Evolutionary conservation across 2,329 filamentous ascomycete genomes (phyloP), one percentile per base, ranked within the genome.

Genomic region (Dryadomyces sulphureus): DNA sequence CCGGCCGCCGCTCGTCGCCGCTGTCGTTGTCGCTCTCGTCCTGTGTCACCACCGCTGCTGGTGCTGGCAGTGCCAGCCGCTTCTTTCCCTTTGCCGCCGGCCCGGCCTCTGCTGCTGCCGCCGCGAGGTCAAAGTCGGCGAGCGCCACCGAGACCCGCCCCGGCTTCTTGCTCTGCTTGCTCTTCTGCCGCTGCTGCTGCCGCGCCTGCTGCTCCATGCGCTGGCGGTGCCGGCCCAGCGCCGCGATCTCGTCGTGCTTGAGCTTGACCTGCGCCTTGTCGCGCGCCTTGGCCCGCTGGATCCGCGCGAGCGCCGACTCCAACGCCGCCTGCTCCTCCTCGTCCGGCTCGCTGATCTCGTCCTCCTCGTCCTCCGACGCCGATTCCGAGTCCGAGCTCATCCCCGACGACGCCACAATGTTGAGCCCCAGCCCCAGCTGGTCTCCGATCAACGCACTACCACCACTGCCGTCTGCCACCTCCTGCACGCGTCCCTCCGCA

Each of bases 201-300:
- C 59, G 51, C 45, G 68, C 64, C 35, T 65, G 64, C 30, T 67
- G 66, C 53, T 72, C 67, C 55, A 78, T 65, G 48, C 80, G 75
- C 59, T 78, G 75, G 51, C 74, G 66, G 55, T 73, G 70, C 51
- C 79, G 75, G 58, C 90, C 82, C 54, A 94, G 70, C 41, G 87
- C 88, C 50, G 81, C 82, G 54, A 94, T 68, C 61, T 95, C 89
- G 45, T 83, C 78, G 56, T 80, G 75, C 54, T 75, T 87, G 52
- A 96, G 72, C 59, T 81, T 83, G 47, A 95, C 85, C 48, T 93
- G 84, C 39, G 73, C 69, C 61, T 81, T 82, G 52, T 88, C 88
- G 56, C 78, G 78, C 51, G 77, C 76, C 59, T 85, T 79, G 16
- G 89, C 87, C 53, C 79, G 75, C 52, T 80, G 77, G 58, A 95